Evolutionary conservation across 257 asterid species (phyloP).

Genomic region (Solanum paucissectum): DNA sequence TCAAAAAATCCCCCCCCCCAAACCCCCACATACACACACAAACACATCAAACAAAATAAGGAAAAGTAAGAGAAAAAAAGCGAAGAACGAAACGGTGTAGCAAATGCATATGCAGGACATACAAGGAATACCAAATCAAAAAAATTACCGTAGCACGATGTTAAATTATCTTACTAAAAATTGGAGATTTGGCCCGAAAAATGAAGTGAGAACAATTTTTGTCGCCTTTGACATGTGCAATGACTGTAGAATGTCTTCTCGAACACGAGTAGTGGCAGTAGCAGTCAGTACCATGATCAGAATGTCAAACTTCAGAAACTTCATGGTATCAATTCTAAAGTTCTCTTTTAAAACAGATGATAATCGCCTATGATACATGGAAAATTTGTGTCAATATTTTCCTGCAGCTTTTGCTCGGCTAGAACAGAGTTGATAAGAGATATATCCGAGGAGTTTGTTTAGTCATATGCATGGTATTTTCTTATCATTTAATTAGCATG

Average conservation of each 20-base stretch:
- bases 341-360: neutral
- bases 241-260: neutral
- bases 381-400: neutral
- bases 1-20: neutral
- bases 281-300: neutral
- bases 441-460: neutral
- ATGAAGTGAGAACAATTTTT: neutral
- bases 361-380: neutral
- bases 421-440: neutral
- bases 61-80: neutral
- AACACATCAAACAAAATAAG: neutral
- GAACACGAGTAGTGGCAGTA: neutral
- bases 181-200: neutral
- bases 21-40: neutral
- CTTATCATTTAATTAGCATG: neutral
- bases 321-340: neutral
- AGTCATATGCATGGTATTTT: neutral
- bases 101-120: constrained; percentile 1
- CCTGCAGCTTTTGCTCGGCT: neutral
- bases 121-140: neutral
- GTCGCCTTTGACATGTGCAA: neutral
- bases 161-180: neutral
- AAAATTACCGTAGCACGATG: neutral
- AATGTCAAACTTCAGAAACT: too few species aligned
- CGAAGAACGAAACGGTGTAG: neutral